A percentile compares a stretch with the other conserved stretches of the same genome.
Conservation (phyloP, 176 grass and related monocot genomes). For the Carex littledalei region DNA sequence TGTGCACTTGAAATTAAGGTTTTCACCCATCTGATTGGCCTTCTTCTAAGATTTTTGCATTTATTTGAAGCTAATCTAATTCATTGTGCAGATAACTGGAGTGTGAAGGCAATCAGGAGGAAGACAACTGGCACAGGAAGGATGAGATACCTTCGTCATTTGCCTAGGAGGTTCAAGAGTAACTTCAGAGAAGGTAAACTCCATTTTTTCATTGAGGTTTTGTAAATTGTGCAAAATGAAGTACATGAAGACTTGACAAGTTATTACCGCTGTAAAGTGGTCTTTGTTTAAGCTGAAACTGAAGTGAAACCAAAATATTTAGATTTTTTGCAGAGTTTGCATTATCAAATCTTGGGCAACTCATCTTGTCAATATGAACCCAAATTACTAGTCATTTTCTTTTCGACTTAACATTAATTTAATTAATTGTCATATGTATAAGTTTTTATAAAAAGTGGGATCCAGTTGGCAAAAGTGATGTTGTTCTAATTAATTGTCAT, state of each 20-base stretch:
- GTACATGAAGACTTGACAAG: background rate
- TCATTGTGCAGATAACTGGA: slow-evolving; percentile 66
- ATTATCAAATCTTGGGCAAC: background rate
- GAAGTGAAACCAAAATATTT: background rate
- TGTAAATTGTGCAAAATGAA: background rate
- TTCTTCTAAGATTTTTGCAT: background rate
- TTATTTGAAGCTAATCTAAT: background rate
- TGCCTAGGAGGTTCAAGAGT: slow-evolving; percentile 78
- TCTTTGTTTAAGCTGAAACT: background rate
- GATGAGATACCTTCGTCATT: slow-evolving; percentile 81
- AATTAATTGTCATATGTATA: background rate
- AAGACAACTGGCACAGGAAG: slow-evolving; percentile 83
- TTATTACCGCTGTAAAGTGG: background rate
- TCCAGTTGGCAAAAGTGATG: background rate
- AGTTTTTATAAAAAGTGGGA: background rate
- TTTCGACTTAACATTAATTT: background rate
- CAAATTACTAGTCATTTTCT: too few relatives aligned
- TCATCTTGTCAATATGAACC: background rate
- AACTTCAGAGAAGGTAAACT: slow-evolving; percentile 80
- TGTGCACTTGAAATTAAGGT: too few relatives aligned
- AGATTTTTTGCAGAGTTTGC: background rate
- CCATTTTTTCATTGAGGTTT: background rate
- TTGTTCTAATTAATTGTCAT: background rate
- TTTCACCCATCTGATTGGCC: background rate
- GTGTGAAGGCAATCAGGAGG: slow-evolving; percentile 83